Base-by-base conservation (phyloP, 768 basidiomycete species). In the Pulveroboletus sp. region DNA sequence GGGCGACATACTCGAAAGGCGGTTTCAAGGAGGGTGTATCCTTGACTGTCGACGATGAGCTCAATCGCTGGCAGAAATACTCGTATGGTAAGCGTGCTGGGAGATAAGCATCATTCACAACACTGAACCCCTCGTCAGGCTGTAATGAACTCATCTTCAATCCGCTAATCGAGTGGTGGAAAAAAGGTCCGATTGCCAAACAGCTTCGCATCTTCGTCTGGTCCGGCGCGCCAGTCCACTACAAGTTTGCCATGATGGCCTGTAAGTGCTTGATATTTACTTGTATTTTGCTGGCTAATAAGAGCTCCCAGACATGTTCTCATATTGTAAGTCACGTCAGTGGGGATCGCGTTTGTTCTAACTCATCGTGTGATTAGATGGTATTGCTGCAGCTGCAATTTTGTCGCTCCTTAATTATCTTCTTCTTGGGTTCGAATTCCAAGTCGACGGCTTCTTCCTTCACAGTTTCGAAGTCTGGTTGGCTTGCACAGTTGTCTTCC, bases 11-110 rank as follows among this genome's bases (percentile, higher is more conserved):
- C 63, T 86, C 85, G 1, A 76, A 86, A 7, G 86, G 90, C 34
- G 88, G 83, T 2, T 94, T 94, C 76, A 88, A 92, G 70, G 93
- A 96, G 61, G 93, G 93, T 55, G 92, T 96, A 17, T 89, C 87
- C 0, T 69, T 96, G 23, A 93, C 93, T 0, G 85, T 83, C 48
- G 90, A 93, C 47, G 92, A 96, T 57, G 93, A 96, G 65, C 71
- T 96, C 9, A 93, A 93, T 59, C 69, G 93, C 3, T 96, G 93
- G 93, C 89, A 93, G 60, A 95, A 93, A 65, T 90, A 89, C 55
- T 73, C 86, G 0, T 89, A 88, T 67, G 86, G 85, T 60, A 4
- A 63, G 57, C 55, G 71, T 27, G 74, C 38, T 70, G 73, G 57
- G 1, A 58, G 16, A n/a, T 23, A 0, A n/a, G 2, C 4, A 3